phyloP scores from a whole-genome alignment of 768 basidiomycete species.

The Agrocybe pediades region DNA sequence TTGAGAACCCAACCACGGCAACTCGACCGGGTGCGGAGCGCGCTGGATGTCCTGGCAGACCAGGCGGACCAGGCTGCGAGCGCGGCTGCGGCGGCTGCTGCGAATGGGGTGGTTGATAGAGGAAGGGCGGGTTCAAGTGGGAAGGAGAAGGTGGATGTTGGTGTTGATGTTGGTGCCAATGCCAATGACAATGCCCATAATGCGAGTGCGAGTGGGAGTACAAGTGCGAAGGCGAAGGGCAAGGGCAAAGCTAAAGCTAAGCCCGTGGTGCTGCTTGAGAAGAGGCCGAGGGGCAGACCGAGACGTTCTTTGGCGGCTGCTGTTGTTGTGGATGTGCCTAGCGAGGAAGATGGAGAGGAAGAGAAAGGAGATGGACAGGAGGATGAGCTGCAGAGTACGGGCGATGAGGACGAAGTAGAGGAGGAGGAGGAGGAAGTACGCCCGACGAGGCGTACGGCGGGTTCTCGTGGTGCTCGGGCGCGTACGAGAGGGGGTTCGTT shows the following conservation, averaged over 20 bases:
- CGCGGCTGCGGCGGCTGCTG: background rate
- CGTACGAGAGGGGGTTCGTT: background rate
- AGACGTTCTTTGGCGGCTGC: background rate
- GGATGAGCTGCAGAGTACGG: background rate
- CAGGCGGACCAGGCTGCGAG: conserved; percentile 51
- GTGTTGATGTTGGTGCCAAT: background rate
- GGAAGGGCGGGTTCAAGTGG: background rate
- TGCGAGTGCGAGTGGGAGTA: background rate
- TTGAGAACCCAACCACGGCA: background rate
- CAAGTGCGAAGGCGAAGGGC: background rate
- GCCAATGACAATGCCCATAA: background rate
- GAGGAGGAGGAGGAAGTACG: too few relatives aligned
- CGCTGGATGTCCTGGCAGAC: conserved; percentile 74
- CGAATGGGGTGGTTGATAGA: conserved; percentile 2
- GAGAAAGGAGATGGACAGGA: background rate
- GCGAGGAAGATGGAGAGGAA: background rate
- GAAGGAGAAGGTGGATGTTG: conserved; percentile 5
- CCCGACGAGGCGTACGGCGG: too few relatives aligned
- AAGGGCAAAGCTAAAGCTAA: background rate
- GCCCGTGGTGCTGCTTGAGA: background rate
- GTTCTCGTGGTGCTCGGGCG: background rate
- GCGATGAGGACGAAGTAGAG: too few relatives aligned
- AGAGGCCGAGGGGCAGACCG: background rate
- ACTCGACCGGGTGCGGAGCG: conserved; percentile 45
- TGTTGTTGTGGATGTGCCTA: background rate